Conservation (phyloP, 139 green algal species). For the Chlamydomonas urium region DNA sequence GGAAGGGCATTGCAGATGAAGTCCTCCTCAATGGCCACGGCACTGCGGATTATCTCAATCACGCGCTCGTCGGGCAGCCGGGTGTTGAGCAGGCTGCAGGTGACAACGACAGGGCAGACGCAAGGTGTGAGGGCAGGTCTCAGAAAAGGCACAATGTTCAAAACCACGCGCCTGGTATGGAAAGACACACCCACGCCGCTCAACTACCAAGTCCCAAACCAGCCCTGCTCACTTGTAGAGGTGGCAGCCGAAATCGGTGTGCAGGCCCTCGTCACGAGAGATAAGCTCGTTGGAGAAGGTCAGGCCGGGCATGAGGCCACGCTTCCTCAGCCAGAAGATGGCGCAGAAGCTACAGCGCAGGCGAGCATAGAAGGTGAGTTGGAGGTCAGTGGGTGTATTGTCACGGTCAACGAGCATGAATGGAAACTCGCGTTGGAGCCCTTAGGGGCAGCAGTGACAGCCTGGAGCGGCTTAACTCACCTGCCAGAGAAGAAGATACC, state of each 20-base stretch:
- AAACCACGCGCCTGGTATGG: background rate
- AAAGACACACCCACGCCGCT: background rate
- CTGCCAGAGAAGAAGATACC: conserved; percentile 96
- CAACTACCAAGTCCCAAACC: background rate
- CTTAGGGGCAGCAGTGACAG: too few species aligned
- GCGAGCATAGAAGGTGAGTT: background rate
- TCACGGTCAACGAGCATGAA: too few species aligned
- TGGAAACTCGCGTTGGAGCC: too few species aligned
- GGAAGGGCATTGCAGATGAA: conserved; percentile 92
- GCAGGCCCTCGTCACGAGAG: conserved; percentile 92
- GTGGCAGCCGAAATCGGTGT: conserved; percentile 95
- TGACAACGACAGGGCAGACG: too few species aligned
- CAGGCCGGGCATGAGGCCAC: conserved; percentile 92
- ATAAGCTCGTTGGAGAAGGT: conserved; percentile 99
- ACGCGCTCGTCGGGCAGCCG: conserved; percentile 57
- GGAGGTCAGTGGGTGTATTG: too few species aligned
- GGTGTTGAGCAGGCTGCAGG: conserved; percentile 73
- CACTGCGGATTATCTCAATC: conserved; percentile 45
- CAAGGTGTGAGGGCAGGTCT: too few species aligned
- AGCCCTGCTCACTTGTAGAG: conserved; percentile 42
- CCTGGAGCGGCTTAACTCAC: too few species aligned
- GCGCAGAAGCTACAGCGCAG: conserved; percentile 76
- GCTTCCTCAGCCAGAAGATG: conserved; percentile 99
- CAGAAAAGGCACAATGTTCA: background rate
- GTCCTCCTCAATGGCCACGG: conserved; percentile 92